Evolutionary conservation across 352 stramenopile species (phyloP).

Genomic region (Bremia lactucae): DNA sequence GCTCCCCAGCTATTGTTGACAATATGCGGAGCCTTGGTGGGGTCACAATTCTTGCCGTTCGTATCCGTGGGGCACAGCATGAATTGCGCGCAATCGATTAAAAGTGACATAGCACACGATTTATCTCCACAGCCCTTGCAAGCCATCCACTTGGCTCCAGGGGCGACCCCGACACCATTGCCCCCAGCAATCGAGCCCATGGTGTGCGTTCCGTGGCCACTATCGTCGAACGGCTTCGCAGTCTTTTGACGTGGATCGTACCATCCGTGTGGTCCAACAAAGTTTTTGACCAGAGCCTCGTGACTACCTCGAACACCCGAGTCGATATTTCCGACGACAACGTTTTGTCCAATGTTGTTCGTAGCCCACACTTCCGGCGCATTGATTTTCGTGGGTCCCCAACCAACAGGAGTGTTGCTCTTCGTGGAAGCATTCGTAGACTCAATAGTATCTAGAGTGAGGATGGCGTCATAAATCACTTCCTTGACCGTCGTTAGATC

Average conservation of each 20-base stretch:
- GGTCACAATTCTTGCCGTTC: constrained; percentile 35
- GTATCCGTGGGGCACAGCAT: constrained; percentile 49
- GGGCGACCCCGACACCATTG: constrained; percentile 31
- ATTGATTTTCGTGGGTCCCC: constrained; percentile 26
- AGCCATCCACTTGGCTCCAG: constrained; percentile 36
- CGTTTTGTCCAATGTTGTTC: constrained; percentile 18
- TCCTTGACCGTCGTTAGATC: constrained; percentile 12
- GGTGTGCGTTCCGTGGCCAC: constrained; percentile 43
- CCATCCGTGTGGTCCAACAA: constrained; percentile 26
- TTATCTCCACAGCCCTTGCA: constrained; percentile 31
- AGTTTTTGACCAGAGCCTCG: constrained; percentile 25
- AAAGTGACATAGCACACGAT: constrained; percentile 14
- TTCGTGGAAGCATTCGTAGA: constrained; percentile 10
- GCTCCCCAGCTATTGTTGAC: constrained; percentile 51
- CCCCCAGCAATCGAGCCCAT: constrained; percentile 35
- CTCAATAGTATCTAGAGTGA: constrained; percentile 7
- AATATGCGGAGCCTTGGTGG: constrained; percentile 35
- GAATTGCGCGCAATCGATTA: constrained; percentile 38
- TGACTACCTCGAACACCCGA: constrained; percentile 28
- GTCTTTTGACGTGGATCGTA: constrained; percentile 26
- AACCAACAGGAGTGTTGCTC: constrained; percentile 17
- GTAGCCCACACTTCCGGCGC: constrained; percentile 25
- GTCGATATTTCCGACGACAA: constrained; percentile 33
- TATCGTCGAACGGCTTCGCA: constrained; percentile 26
- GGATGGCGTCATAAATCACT: constrained; percentile 19